These are phyloP conservation scores for Didymella keratinophila DNA, from an alignment of 2,329 filamentous ascomycete species.

Conservation along the genomic window DNA sequence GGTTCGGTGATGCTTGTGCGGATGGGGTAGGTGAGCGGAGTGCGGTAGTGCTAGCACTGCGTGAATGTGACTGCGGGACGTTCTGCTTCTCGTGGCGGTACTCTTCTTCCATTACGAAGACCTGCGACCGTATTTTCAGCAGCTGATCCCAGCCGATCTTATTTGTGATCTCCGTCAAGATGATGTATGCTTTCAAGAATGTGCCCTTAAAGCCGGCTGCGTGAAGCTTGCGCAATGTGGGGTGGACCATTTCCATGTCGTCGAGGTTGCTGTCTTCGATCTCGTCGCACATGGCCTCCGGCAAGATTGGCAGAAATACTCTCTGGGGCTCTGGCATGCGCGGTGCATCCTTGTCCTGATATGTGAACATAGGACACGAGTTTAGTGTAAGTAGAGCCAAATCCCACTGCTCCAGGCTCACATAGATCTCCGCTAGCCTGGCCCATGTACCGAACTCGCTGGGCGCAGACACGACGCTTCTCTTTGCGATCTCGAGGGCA, in stretches of 20 bases:
- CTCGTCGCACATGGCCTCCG: slow-evolving; percentile 91
- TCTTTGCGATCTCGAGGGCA: slow-evolving; percentile 91
- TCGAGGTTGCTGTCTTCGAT: slow-evolving; percentile 88
- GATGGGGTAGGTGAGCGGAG: slow-evolving; percentile 68
- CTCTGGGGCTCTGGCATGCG: slow-evolving; percentile 92
- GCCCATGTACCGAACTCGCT: slow-evolving; percentile 99
- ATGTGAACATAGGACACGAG: slow-evolving; percentile 99
- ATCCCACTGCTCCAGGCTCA: slow-evolving; percentile 95
- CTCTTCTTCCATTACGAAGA: slow-evolving; percentile 99
- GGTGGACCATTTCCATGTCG: slow-evolving; percentile 85
- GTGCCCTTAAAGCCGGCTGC: slow-evolving; percentile 93
- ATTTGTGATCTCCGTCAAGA: slow-evolving; percentile 93
- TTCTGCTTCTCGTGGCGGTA: slow-evolving; percentile 81
- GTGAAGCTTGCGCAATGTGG: slow-evolving; percentile 82
- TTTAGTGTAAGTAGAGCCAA: slow-evolving; percentile 93
- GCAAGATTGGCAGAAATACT: slow-evolving; percentile 83
- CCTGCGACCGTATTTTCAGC: slow-evolving; percentile 90
- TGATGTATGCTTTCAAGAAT: slow-evolving; percentile 91
- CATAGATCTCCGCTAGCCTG: slow-evolving; percentile 89
- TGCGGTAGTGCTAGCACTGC: slow-evolving; percentile 81
- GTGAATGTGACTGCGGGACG: slow-evolving; percentile 54
- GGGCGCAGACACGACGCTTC: slow-evolving; percentile 91
- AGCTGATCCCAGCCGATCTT: slow-evolving; percentile 98
- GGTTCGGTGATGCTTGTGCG: slow-evolving; percentile 42
- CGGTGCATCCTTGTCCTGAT: slow-evolving; percentile 97